Base-by-base conservation (phyloP, 2,329 filamentous ascomycete species). In the Neofusicoccum laricinum region DNA sequence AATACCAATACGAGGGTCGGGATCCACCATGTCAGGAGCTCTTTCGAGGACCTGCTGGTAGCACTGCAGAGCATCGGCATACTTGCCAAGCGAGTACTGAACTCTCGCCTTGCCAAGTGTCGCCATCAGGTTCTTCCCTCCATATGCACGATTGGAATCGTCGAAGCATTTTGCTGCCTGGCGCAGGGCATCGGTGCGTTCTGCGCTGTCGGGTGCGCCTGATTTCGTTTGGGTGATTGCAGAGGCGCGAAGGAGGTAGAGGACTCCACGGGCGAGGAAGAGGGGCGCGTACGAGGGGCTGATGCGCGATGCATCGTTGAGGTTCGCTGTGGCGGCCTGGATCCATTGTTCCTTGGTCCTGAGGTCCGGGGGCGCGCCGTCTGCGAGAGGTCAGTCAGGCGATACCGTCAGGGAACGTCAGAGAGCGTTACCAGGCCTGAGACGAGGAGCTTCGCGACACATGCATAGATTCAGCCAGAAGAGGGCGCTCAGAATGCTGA, bases 331-430 rank as follows among this genome's bases (percentile, higher is more conserved):
- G n/a, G 94, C 94, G 58, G 90, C 85, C 74, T 96, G 91, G 40
- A 99, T 86, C 77, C 93, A 99, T 77, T 90, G 87, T 69, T 99
- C 95, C 77, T 99, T 99, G 15, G 92, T 97, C 80, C 91, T 93
- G 49, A 88, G 86, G 68, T 96, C 91, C 12, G 88, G 86, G 21
- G 85, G 83, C 61, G 86, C 77, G 61, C 69, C 69, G 38, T 77
- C 76, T 74, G 69, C 17, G 41, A 51, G 30, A 30, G 30, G 21
- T 57, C 45, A 61, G 51, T 57, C 30, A 30, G 25, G 25, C 25
- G 25, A 30, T 30, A 30, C 4, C 4, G 25, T 6, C 25, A 6
- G 25, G 5, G 25, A 6, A 5, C 25, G 25, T 30, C 25, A 6
- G 25, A 30, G 25, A 6, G 7, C 7, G 71, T 48, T 71, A 76